Conservation (phyloP, 176 grass and related monocot species). For the Bolboschoenus planiculmis region DNA sequence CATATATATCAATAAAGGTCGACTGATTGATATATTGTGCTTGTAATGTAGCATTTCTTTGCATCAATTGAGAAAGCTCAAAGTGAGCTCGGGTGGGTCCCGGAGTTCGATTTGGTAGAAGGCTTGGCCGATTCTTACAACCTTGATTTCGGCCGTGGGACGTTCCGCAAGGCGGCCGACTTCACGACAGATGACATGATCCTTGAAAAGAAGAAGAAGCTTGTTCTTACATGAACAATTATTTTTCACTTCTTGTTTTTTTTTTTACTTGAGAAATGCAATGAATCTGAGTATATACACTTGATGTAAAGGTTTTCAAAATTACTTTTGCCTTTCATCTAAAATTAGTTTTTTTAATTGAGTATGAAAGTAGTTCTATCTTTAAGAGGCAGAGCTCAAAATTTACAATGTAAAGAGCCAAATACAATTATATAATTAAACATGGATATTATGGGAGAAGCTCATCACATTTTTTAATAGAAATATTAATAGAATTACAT, state of each 20-base stretch:
- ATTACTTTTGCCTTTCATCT: neutral
- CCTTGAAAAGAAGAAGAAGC: constrained; percentile 57
- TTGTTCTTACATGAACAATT: constrained; percentile 32
- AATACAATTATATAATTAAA: neutral
- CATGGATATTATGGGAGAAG: neutral
- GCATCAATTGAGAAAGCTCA: constrained; percentile 76
- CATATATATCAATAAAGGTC: too few species aligned
- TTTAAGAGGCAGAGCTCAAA: neutral
- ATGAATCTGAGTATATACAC: too few species aligned
- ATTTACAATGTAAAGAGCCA: neutral
- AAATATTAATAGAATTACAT: too few species aligned
- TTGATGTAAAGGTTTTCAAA: constrained; percentile 1
- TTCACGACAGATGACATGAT: constrained; percentile 95
- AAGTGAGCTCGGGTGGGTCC: constrained; percentile 40
- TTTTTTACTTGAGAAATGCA: constrained; percentile 5
- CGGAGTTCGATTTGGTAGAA: constrained; percentile 56
- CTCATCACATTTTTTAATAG: too few species aligned
- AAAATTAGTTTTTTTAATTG: neutral
- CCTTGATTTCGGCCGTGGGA: constrained; percentile 86
- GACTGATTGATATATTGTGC: neutral
- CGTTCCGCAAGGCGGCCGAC: constrained; percentile 63
- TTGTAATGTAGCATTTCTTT: constrained; percentile 74
- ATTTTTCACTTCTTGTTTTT: constrained; percentile 1
- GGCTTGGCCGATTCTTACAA: constrained; percentile 81
- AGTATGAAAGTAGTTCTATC: neutral